Base-by-base conservation (phyloP, 1,139 yeast species). In the Pichia sorboxylosa region DNA sequence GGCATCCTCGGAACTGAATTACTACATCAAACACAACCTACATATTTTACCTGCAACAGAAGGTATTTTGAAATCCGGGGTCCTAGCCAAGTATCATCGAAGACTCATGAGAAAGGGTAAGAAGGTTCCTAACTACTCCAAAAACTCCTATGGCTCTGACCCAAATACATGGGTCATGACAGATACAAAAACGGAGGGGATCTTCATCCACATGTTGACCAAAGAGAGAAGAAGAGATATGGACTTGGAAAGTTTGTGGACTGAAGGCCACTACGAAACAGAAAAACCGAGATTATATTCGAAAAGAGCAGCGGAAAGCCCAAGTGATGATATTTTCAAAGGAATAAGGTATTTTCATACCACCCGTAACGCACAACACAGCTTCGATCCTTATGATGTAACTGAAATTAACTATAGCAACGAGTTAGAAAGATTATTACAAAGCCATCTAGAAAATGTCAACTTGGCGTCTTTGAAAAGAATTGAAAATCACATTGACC, bases 141-240 rank as follows among this genome's bases (percentile, higher is more conserved):
- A 71, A 41, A 52, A 54, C 26, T 70, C 69, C 32, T 74, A 69
- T 47, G 82, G 82, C 2, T 61, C 63, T 13, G 48, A 63, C 2
- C 64, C 77, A 7, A 80, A 79, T 43, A 66, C 77, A 21, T 87
- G 97, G 97, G 73, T 83, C 17, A 73, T 83, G 67, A 63, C 85
- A 34, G 84, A 82, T 44, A 67, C 83, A 26, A 63, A 65, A 21
- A 56, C 71, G 2, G 80, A 76, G 41, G 72, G 73, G 17, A 64
- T 83, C 4, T 68, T 65, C 37, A 65, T 85, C 25, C 94, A 87
- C 53, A 57, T 87, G 28, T 57, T 87, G 47, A 82, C 94, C 0
- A 61, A 65, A 9, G 74, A 72, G 24, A 69, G 92, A 54, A 62
- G 96, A 38, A 51, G 54, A 16, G 77, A 71, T 39, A 57, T 87